Conservation (phyloP, 306 rosid genomes). For the Dicorynia guianensis region DNA sequence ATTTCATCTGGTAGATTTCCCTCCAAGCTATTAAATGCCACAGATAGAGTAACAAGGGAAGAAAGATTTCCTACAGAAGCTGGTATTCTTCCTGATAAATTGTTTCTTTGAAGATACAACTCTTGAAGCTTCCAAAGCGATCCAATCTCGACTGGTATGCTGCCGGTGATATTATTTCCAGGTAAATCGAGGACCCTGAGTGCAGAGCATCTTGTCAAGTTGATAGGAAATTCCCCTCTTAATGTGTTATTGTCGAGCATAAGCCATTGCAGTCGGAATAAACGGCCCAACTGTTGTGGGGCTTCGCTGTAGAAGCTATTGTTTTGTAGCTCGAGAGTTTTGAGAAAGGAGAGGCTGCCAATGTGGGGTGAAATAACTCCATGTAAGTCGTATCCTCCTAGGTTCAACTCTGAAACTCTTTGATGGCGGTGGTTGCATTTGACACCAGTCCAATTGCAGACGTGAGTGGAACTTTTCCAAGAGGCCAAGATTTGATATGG, state of each 20-base stretch:
- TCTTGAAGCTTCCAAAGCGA: no score
- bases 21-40: no score
- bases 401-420: no score
- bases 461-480: constrained; percentile 36
- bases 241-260: constrained; percentile 1
- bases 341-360: constrained; percentile 40
- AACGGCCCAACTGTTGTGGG: constrained; percentile 33
- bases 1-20: no score
- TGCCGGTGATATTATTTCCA: neutral
- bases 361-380: no score
- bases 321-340: neutral
- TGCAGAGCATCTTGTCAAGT: constrained; percentile 20
- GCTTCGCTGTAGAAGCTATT: constrained; percentile 9
- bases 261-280: neutral
- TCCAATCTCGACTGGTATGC: neutral
- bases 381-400: no score
- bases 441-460: constrained; percentile 8
- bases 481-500: constrained; percentile 14
- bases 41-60: no score
- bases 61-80: no score
- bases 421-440: no score
- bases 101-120: no score
- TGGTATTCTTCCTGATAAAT: no score
- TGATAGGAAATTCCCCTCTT: constrained; percentile 26
- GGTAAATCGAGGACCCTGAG: neutral